Evolutionary conservation across 306 rosid species (phyloP).

Genomic region (Pyrus bretschneideri): DNA sequence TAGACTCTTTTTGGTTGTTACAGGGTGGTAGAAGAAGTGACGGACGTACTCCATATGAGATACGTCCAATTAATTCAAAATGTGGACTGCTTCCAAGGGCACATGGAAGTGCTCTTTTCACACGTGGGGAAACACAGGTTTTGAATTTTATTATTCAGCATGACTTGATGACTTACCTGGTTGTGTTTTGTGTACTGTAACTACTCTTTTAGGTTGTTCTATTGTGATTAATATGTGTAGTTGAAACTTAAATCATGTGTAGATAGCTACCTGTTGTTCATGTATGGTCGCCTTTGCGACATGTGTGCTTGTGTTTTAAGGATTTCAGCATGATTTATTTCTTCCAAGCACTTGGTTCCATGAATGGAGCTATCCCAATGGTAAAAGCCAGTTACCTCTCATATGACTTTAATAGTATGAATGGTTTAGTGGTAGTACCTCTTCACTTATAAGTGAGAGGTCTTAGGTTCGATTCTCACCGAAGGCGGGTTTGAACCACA

Average conservation of each 20-base stretch:
- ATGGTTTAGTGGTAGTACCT: neutral
- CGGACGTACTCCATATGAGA: conserved; percentile 64
- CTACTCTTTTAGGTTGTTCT: neutral
- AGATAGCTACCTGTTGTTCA: neutral
- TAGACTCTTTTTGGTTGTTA: conserved; percentile 12
- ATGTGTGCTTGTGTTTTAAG: neutral
- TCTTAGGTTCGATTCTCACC: no score
- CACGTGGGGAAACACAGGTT: conserved; percentile 99
- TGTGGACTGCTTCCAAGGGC: conserved; percentile 95
- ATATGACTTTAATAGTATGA: neutral
- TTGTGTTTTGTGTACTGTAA: conserved; percentile 4
- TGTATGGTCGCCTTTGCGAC: neutral
- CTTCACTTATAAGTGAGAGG: no score
- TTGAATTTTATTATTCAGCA: neutral
- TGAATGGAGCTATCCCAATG: neutral
- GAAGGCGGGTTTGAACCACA: no score
- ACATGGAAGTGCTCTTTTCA: conserved; percentile 95
- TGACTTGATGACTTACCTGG: neutral
- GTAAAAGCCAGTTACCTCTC: neutral
- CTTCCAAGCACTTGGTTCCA: neutral
- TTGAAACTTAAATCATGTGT: neutral
- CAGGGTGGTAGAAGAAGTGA: conserved; percentile 96
- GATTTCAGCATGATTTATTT: neutral
- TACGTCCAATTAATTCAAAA: conserved; percentile 79
- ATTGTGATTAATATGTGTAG: neutral